These are phyloP conservation scores for Petrea volubilis DNA, from an alignment of 257 asterid species.

Conservation along the genomic window DNA sequence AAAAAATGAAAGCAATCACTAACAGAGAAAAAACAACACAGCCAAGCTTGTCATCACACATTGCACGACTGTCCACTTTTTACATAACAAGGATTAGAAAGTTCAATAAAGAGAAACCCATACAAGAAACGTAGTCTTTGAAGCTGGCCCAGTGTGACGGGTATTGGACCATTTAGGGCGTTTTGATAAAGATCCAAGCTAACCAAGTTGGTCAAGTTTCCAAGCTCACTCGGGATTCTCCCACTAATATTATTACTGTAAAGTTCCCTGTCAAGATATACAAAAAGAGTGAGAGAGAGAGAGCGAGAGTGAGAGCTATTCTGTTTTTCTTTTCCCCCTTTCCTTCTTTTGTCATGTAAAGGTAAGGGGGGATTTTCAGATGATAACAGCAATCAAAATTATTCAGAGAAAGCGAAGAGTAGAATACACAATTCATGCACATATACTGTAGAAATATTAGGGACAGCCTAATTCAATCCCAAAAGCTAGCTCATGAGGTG, in stretches of 20 bases:
- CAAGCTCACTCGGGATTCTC: conserved; percentile 79
- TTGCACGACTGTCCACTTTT: too few species aligned
- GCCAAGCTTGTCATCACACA: too few species aligned
- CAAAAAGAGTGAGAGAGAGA: not conserved
- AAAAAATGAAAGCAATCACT: not conserved
- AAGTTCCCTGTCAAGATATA: conserved; percentile 70
- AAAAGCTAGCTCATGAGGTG: too few species aligned
- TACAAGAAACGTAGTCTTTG: conserved; percentile 86
- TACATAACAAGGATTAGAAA: not conserved
- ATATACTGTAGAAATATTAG: not conserved
- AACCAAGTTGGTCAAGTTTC: conserved; percentile 89
- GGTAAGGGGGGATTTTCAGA: not conserved
- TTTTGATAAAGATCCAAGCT: conserved; percentile 98
- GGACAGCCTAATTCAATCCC: not conserved
- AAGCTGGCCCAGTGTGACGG: conserved; percentile 70
- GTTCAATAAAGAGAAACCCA: conserved; percentile 29
- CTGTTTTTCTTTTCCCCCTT: not conserved
- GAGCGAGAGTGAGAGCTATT: not conserved
- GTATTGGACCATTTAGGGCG: conserved; percentile 71
- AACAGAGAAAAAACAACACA: not conserved
- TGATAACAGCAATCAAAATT: not conserved
- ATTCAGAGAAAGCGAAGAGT: not conserved
- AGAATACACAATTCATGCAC: not conserved
- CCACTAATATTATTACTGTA: conserved; percentile 89
- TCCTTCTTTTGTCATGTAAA: not conserved